Percentiles rank a stretch among this genome's conserved stretches.
Conservation (phyloP, 2,329 filamentous ascomycete genomes). For the Bipolaris zeicola region DNA sequence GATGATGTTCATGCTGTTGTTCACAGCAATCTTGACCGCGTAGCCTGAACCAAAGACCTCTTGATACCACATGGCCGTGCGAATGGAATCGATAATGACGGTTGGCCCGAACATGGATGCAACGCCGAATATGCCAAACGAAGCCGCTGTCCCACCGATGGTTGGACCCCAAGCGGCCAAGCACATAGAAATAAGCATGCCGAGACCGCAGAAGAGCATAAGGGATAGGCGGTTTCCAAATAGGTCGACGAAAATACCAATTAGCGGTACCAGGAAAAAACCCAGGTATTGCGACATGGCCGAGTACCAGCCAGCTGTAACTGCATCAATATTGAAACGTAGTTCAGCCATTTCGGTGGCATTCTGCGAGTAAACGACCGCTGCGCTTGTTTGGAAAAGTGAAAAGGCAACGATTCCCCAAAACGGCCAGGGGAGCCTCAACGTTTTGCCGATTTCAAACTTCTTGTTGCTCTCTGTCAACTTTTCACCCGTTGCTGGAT, state of each 20-base stretch:
- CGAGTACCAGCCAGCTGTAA: slow-evolving; percentile 66
- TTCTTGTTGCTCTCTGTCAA: slow-evolving; percentile 66
- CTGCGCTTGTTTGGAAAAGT: slow-evolving; percentile 63
- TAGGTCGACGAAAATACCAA: slow-evolving; percentile 63
- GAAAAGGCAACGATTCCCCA: slow-evolving; percentile 63
- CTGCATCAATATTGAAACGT: slow-evolving; percentile 60
- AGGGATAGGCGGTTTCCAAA: slow-evolving; percentile 59
- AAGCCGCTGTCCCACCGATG: slow-evolving; percentile 60
- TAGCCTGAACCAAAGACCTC: slow-evolving; percentile 66
- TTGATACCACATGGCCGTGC: slow-evolving; percentile 65
- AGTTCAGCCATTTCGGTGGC: slow-evolving; percentile 66
- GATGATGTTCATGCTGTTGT: slow-evolving; percentile 68
- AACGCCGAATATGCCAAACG: slow-evolving; percentile 65
- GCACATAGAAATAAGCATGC: slow-evolving; percentile 61
- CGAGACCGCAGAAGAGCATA: slow-evolving; percentile 54
- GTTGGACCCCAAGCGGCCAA: slow-evolving; percentile 60
- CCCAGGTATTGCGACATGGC: slow-evolving; percentile 60
- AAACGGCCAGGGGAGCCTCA: slow-evolving; percentile 64
- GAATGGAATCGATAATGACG: slow-evolving; percentile 64
- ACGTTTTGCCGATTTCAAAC: slow-evolving; percentile 61
- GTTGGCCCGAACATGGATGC: slow-evolving; percentile 62
- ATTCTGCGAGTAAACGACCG: slow-evolving; percentile 61
- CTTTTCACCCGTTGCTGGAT: slow-evolving; percentile 63
- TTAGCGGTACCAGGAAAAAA: slow-evolving; percentile 63
- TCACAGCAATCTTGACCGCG: slow-evolving; percentile 65